A percentile compares a stretch with the other conserved stretches of the same genome.
Evolutionary conservation across 2,329 filamentous ascomycete genomes (phyloP).

Genomic region (Fusarium sp.): DNA sequence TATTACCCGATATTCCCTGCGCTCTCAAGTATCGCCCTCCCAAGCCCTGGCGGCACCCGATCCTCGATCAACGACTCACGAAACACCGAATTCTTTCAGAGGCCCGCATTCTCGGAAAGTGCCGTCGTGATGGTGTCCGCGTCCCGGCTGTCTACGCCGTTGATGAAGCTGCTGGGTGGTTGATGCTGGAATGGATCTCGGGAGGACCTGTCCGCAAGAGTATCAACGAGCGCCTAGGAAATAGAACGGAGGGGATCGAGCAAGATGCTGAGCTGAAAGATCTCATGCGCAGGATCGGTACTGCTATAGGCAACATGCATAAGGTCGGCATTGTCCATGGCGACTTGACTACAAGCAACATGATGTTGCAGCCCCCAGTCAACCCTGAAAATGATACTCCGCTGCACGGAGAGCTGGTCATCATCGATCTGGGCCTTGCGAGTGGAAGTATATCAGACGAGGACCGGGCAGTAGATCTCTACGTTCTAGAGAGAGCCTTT

Average conservation of each 20-base stretch:
- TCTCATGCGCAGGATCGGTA: slow-evolving; percentile 79
- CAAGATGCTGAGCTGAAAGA: slow-evolving; percentile 66
- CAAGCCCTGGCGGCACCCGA: slow-evolving; percentile 92
- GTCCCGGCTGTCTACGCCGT: slow-evolving; percentile 85
- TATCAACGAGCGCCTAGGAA: slow-evolving; percentile 76
- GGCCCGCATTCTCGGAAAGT: slow-evolving; percentile 84
- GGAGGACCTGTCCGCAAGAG: slow-evolving; percentile 77
- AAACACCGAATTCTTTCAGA: slow-evolving; percentile 89
- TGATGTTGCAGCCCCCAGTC: slow-evolving; percentile 76
- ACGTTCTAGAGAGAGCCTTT: slow-evolving; percentile 95
- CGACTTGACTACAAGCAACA: slow-evolving; percentile 96
- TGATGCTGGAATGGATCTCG: slow-evolving; percentile 87
- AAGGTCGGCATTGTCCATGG: slow-evolving; percentile 90
- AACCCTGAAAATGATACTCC: slow-evolving; percentile 41
- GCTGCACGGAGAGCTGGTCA: slow-evolving; percentile 80
- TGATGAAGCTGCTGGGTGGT: slow-evolving; percentile 75
- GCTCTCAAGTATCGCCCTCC: slow-evolving; percentile 92
- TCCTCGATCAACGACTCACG: slow-evolving; percentile 88
- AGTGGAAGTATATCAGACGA: slow-evolving; percentile 86
- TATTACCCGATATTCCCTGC: slow-evolving; percentile 74
- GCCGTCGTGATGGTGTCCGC: slow-evolving; percentile 80
- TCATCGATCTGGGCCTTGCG: slow-evolving; percentile 96
- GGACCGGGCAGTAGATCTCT: slow-evolving; percentile 94
- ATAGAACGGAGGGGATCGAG: slow-evolving; percentile 55
- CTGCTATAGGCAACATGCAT: slow-evolving; percentile 81